Evolutionary conservation across 139 green algal species (phyloP).

Genomic region (Asterochloris erici): DNA sequence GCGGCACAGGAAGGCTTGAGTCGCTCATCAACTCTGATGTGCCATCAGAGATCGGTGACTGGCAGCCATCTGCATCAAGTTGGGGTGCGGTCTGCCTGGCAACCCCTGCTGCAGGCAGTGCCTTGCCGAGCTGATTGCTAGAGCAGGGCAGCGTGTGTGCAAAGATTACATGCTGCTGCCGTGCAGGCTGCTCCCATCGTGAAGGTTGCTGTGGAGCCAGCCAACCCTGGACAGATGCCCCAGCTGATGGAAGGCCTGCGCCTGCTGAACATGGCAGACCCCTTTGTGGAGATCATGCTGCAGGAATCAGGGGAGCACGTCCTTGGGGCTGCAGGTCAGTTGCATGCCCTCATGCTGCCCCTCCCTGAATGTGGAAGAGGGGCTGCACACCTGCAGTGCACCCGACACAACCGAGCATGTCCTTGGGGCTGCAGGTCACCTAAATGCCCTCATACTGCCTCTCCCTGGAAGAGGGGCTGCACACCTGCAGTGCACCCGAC

Average conservation of each 20-base stretch:
- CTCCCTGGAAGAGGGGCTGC: no score
- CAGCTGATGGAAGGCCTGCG: conserved; percentile 77
- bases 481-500: no score
- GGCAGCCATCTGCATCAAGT: no score
- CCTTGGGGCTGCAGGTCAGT: conserved; percentile 66
- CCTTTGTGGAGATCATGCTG: conserved; percentile 71
- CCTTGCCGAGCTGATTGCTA: not conserved
- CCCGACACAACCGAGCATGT: conserved; percentile 27
- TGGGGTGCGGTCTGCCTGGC: no score
- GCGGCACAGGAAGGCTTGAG: not conserved
- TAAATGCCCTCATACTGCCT: no score
- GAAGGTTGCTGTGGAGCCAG: conserved; percentile 90
- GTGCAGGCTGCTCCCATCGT: conserved; percentile 79
- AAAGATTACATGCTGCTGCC: not conserved
- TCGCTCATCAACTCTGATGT: not conserved
- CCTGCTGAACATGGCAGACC: conserved; percentile 91
- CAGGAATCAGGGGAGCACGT: conserved; percentile 83
- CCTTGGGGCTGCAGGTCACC: conserved; percentile 66
- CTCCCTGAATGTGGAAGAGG: no score
- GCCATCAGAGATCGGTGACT: not conserved
- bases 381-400: no score
- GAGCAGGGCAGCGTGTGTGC: no score
- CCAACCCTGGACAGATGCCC: conserved; percentile 69
- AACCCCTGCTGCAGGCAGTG: not conserved
- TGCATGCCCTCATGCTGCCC: no score